Base-by-base conservation (phyloP, 2,329 filamentous ascomycete species). In the Fusarium poae region DNA sequence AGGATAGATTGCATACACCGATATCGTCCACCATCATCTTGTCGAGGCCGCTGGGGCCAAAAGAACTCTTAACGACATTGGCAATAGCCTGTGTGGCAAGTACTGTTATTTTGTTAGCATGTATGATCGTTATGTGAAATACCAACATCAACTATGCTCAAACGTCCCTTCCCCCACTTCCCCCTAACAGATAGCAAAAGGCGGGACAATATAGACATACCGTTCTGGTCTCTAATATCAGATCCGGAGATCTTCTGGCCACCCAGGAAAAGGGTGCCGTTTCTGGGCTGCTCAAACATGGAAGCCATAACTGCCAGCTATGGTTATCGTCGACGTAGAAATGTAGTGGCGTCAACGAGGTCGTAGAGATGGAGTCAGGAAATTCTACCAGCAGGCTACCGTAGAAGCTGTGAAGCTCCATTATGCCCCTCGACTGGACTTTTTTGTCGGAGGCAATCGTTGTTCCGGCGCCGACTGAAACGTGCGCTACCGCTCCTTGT, bases 21-120 rank as follows among this genome's bases (percentile, higher is more conserved):
- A 99, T 98, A 79, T 99, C 96, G 83, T 99, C 96, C 75, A 99
- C 96, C 96, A 99, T 98, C 96, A 99, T 99, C 88, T 99, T 99
- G 81, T 99, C 96, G 72, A 99, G 88, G 49, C 96, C 96, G 67
- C 93, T 97, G 52, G 96, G 96, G 57, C 96, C 96, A 79, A 99
- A 99, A 18, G 96, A 99, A 82, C 93, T 97, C 86, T 97, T 98
- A 81, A 99, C 94, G 63, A 99, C 94, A 89, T 98, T 99, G 76
- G 96, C 92, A 77, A 99, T 98, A 62, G 95, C 94, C 80, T 97
- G 94, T 45, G 96, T 98, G 73, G 96, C 96, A 73, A 94, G 89
- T 49, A 98, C 96, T 94, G 77, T 18, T 29, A 16, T 12, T 21
- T 37, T 54, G 54, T 72, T 62, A 77, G 72, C 37, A 52, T 56